Evolutionary conservation across 2,329 filamentous ascomycete genomes (phyloP).

Genomic region (Hymenoscyphus repandus): DNA sequence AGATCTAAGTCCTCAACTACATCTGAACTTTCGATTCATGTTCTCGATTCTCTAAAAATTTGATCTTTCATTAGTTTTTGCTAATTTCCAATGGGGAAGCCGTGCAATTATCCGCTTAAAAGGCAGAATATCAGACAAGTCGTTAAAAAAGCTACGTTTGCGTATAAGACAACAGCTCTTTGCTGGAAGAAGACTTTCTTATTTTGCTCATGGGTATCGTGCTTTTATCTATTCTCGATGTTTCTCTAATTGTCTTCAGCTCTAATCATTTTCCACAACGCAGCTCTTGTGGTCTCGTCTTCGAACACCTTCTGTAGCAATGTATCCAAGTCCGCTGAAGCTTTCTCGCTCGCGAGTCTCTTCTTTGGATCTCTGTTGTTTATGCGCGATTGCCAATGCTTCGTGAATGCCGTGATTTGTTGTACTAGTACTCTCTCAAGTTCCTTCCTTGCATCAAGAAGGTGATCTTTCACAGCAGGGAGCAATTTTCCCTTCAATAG

Average conservation of each 20-base stretch:
- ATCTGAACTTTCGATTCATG: too few relatives aligned
- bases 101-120: too few relatives aligned
- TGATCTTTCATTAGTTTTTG: too few relatives aligned
- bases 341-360: conserved; percentile 42
- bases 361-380: conserved; percentile 41
- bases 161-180: neutral
- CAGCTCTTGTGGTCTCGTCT: conserved; percentile 29
- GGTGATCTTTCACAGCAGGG: conserved; percentile 34
- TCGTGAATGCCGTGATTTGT: conserved; percentile 58
- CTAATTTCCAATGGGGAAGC: too few relatives aligned
- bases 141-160: too few relatives aligned
- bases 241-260: conserved; percentile 18
- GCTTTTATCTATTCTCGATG: neutral
- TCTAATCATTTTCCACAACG: conserved; percentile 30
- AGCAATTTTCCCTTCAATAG: conserved; percentile 35
- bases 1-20: too few relatives aligned
- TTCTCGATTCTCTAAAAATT: too few relatives aligned
- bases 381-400: conserved; percentile 48
- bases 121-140: too few relatives aligned
- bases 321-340: conserved; percentile 51
- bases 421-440: conserved; percentile 58
- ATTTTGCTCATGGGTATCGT: neutral
- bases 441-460: conserved; percentile 58
- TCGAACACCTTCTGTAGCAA: conserved; percentile 52
- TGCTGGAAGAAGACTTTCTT: neutral